phyloP scores from a whole-genome alignment of 768 basidiomycete species.

The Candolleomyces aberdarensis region DNA sequence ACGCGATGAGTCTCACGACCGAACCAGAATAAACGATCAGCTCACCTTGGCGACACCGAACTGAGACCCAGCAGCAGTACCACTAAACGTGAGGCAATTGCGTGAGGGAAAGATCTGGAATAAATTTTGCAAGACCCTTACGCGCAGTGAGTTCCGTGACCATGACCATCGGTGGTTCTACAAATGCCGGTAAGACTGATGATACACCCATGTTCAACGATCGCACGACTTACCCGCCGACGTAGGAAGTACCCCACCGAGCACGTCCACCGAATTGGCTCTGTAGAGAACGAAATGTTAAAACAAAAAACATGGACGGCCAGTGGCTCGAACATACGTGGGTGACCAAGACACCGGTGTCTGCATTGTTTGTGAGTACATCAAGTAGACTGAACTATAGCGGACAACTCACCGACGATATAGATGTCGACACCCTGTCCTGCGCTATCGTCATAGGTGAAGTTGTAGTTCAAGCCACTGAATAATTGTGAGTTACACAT shows the following conservation, averaged over 20 bases:
- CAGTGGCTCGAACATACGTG: slow-evolving; percentile 14
- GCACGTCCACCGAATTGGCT: slow-evolving; percentile 38
- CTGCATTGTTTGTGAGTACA: slow-evolving; percentile 13
- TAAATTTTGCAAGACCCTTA: slow-evolving; percentile 7
- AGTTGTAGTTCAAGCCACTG: slow-evolving; percentile 18
- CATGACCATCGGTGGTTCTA: slow-evolving; percentile 29
- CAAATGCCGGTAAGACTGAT: neutral
- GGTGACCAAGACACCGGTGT: slow-evolving; percentile 19
- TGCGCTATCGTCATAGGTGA: slow-evolving; percentile 18
- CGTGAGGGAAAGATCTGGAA: neutral
- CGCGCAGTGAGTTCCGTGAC: slow-evolving; percentile 38
- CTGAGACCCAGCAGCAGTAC: slow-evolving; percentile 23
- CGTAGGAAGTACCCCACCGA: slow-evolving; percentile 34
- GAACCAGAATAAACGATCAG: too few relatives aligned
- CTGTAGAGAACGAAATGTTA: slow-evolving; percentile 12
- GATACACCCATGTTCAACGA: neutral
- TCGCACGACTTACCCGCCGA: slow-evolving; percentile 12
- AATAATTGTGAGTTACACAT: neutral
- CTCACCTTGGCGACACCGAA: slow-evolving; percentile 20
- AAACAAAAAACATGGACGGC: neutral
- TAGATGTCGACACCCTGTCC: slow-evolving; percentile 36
- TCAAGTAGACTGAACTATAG: neutral
- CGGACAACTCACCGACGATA: slow-evolving; percentile 27
- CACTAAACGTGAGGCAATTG: slow-evolving; percentile 5
- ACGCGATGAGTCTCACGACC: too few relatives aligned